These are phyloP conservation scores for Colletotrichum horii DNA, from an alignment of 2,329 filamentous ascomycete genomes.

Conservation along the genomic window DNA sequence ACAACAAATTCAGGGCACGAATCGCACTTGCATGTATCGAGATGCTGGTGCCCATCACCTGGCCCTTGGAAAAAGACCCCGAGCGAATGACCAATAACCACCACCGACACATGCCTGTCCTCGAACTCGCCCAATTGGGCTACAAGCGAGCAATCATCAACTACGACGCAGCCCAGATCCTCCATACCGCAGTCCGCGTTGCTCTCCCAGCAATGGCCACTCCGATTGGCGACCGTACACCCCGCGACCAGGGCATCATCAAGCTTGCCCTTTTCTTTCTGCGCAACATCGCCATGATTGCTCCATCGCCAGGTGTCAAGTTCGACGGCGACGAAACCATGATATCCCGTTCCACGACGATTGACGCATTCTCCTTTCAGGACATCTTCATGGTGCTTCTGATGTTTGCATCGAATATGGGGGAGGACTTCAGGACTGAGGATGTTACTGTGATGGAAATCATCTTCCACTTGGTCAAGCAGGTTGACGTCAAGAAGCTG, in stretches of 20 bases:
- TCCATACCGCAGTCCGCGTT: slow-evolving; percentile 81
- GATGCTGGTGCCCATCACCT: slow-evolving; percentile 89
- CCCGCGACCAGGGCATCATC: slow-evolving; percentile 89
- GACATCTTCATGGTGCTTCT: slow-evolving; percentile 87
- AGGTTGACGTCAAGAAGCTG: slow-evolving; percentile 81
- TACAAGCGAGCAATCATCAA: slow-evolving; percentile 93
- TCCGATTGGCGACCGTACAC: slow-evolving; percentile 74
- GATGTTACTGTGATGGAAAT: slow-evolving; percentile 91
- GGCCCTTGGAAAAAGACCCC: slow-evolving; percentile 83
- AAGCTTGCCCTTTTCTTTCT: slow-evolving; percentile 89
- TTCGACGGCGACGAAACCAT: slow-evolving; percentile 90
- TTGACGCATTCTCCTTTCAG: slow-evolving; percentile 88
- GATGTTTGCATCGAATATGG: slow-evolving; percentile 89
- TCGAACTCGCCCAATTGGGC: slow-evolving; percentile 83
- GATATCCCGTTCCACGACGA: slow-evolving; percentile 84
- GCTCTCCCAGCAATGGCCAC: slow-evolving; percentile 87
- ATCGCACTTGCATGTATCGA: slow-evolving; percentile 88
- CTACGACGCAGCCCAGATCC: slow-evolving; percentile 76
- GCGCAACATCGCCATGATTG: slow-evolving; percentile 86
- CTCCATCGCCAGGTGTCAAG: slow-evolving; percentile 72
- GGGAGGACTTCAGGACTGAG: slow-evolving; percentile 88
- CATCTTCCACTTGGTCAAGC: slow-evolving; percentile 90
- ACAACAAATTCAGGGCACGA: slow-evolving; percentile 78
- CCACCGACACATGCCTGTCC: slow-evolving; percentile 86
- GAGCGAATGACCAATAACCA: slow-evolving; percentile 91